phyloP scores from a whole-genome alignment of 140 eudicot genomes.

The Flaveria floridana region DNA sequence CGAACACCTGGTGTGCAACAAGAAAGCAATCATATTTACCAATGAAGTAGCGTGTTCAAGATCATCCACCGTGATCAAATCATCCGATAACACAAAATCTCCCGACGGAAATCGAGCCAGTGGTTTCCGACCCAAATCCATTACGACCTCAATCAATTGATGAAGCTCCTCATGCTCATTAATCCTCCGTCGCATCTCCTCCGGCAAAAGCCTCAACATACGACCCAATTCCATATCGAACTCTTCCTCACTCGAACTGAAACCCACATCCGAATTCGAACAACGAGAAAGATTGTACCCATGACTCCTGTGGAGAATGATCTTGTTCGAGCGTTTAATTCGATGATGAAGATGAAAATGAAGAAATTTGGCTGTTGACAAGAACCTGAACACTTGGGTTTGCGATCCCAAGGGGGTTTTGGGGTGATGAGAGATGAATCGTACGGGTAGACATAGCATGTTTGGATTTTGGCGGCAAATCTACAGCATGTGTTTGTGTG shows the following conservation, averaged over 20 bases:
- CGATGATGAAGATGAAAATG: slow-evolving; percentile 2
- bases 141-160: slow-evolving; percentile 79
- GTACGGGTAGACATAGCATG: slow-evolving; percentile 40
- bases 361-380: slow-evolving; percentile 24
- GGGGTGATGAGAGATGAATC: slow-evolving; percentile 26
- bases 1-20: slow-evolving; percentile 33
- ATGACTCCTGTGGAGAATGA: slow-evolving; percentile 14
- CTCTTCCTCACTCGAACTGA: slow-evolving; percentile 38
- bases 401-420: slow-evolving; percentile 12
- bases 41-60: slow-evolving; percentile 67
- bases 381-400: slow-evolving; percentile 24
- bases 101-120: slow-evolving; percentile 93
- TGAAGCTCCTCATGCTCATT: slow-evolving; percentile 64
- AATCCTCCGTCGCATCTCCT: slow-evolving; percentile 68
- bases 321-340: slow-evolving; percentile 5
- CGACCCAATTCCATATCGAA: slow-evolving; percentile 67
- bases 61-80: slow-evolving; percentile 59
- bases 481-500: not conserved
- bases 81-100: slow-evolving; percentile 70
- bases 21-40: slow-evolving; percentile 38
- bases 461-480: slow-evolving; percentile 47
- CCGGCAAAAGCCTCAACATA: slow-evolving; percentile 68
- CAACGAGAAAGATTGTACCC: slow-evolving; percentile 16
- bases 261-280: slow-evolving; percentile 23
- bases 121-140: slow-evolving; percentile 93